phyloP scores from a whole-genome alignment of 2,329 filamentous ascomycete species.

The Aspergillus sp. region DNA sequence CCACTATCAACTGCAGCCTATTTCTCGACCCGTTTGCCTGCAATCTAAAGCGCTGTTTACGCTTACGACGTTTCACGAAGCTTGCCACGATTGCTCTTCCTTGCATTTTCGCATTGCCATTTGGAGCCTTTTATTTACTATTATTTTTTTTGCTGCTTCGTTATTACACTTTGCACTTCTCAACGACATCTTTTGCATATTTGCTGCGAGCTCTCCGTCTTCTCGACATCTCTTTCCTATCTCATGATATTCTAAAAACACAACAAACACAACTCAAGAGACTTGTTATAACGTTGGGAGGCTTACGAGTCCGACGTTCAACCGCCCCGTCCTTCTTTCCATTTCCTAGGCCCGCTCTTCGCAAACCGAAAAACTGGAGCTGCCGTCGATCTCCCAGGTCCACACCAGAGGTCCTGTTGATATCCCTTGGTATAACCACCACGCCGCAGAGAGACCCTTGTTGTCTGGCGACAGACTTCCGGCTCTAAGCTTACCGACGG shows the following conservation, averaged over 20 bases:
- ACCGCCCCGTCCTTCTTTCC: constrained; percentile 8
- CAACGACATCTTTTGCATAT: constrained; percentile 12
- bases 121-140: constrained; percentile 13
- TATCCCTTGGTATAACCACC: constrained; percentile 67
- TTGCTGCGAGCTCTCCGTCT: neutral
- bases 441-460: constrained; percentile 63
- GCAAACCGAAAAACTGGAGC: constrained; percentile 88
- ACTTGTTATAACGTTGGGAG: constrained; percentile 20
- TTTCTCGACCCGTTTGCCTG: constrained; percentile 22
- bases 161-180: constrained; percentile 4
- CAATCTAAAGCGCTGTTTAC: constrained; percentile 27
- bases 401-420: constrained; percentile 76
- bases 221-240: constrained; percentile 12
- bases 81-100: constrained; percentile 28
- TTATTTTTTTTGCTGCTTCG: neutral
- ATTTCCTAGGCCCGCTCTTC: constrained; percentile 29
- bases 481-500: constrained; percentile 67
- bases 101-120: constrained; percentile 28
- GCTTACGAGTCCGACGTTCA: constrained; percentile 24
- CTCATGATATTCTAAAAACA: constrained; percentile 11
- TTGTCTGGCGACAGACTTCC: constrained; percentile 74
- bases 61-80: constrained; percentile 35
- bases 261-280: neutral
- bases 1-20: constrained; percentile 12
- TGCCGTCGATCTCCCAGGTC: constrained; percentile 81